Percentiles rank a stretch among this genome's conserved stretches.
Evolutionary conservation across 2,329 filamentous ascomycete species (phyloP).

Genomic region (Neocatenulostroma microsporum): DNA sequence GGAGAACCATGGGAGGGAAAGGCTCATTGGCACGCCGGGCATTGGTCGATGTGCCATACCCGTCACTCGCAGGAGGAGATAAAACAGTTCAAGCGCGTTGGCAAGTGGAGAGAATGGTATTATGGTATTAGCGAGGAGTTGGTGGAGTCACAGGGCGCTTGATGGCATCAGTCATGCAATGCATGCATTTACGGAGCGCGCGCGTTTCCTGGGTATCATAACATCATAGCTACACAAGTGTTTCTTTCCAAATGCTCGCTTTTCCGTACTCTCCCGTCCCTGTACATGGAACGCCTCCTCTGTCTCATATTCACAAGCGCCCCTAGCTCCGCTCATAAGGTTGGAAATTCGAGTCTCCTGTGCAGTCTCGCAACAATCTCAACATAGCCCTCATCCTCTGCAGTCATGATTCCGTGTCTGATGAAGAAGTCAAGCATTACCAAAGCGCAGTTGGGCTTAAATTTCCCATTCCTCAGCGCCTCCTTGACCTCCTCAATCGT

Average conservation of each 20-base stretch:
- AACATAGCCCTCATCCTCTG: slow-evolving; percentile 66
- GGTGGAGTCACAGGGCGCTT: slow-evolving; percentile 9
- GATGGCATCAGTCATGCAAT: slow-evolving; percentile 3
- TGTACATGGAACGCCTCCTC: too few species aligned
- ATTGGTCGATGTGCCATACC: too few species aligned
- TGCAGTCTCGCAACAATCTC: slow-evolving; percentile 71
- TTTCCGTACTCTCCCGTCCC: too few species aligned
- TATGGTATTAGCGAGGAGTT: slow-evolving; percentile 25
- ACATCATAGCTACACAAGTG: not conserved
- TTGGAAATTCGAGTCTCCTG: slow-evolving; percentile 68
- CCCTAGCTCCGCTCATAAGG: slow-evolving; percentile 11
- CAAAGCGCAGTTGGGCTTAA: slow-evolving; percentile 87
- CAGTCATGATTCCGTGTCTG: slow-evolving; percentile 70
- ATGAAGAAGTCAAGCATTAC: slow-evolving; percentile 86
- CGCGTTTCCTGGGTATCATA: slow-evolving; percentile 21
- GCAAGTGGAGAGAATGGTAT: slow-evolving; percentile 5
- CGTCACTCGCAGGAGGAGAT: too few species aligned
- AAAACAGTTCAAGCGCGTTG: too few species aligned
- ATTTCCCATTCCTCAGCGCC: slow-evolving; percentile 63
- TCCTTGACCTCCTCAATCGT: slow-evolving; percentile 66
- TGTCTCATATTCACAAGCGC: not conserved
- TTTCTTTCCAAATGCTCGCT: too few species aligned
- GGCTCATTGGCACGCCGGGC: too few species aligned
- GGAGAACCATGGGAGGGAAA: too few species aligned
- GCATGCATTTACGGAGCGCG: slow-evolving; percentile 1